A percentile compares a stretch with the other conserved stretches of the same genome.
Evolutionary conservation across 345 rosid genomes (phyloP).

Genomic region (Lenwebbia sp.): DNA sequence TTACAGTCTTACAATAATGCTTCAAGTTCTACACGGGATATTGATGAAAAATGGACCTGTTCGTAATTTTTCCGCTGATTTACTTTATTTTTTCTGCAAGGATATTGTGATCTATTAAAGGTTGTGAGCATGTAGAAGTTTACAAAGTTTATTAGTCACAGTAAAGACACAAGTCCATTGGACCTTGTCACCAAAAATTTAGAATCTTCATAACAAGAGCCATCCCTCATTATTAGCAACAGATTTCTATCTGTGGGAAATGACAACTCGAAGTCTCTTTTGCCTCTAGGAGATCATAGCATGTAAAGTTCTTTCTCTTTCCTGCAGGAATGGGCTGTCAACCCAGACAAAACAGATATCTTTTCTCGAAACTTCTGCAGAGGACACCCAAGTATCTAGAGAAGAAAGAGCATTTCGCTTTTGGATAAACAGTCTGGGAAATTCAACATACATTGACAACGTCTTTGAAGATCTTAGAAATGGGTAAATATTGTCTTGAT

Average conservation of each 20-base stretch:
- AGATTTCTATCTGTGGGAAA: background rate
- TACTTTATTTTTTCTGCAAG: background rate
- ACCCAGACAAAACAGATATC: conserved; percentile 76
- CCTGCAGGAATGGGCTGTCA: conserved; percentile 82
- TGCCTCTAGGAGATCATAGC: background rate
- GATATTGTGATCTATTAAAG: background rate
- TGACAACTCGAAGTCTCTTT: background rate
- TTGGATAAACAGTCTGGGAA: conserved; percentile 93
- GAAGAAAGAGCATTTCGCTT: conserved; percentile 96
- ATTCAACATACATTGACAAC: conserved; percentile 59
- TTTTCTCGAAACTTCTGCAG: conserved; percentile 65
- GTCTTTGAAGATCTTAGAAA: conserved; percentile 97
- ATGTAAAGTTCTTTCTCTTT: background rate
- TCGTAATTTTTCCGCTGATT: background rate
- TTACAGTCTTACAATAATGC: background rate
- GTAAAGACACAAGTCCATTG: background rate
- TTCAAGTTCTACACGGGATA: background rate
- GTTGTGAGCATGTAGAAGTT: background rate
- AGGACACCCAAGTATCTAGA: conserved; percentile 81
- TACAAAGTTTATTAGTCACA: background rate
- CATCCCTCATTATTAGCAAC: background rate
- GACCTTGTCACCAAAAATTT: background rate
- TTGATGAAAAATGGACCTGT: background rate
- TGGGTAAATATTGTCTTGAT: conserved; percentile 45
- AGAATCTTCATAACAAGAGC: background rate